Evolutionary conservation across 2,329 filamentous ascomycete species (phyloP).

Genomic region (Myriosclerotinia curreyana): DNA sequence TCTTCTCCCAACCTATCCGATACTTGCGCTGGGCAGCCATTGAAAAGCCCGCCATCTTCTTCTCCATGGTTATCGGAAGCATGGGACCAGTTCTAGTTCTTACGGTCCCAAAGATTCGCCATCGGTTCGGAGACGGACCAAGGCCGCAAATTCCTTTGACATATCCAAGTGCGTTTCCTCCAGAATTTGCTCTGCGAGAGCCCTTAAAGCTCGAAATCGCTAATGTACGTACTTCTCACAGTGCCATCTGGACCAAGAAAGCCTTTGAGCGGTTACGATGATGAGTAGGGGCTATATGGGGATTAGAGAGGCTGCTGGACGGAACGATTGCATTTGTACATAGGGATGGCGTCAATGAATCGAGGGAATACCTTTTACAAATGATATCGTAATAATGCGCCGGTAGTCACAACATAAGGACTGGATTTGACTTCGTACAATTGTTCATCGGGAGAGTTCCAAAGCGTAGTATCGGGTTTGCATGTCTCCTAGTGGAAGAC

Average conservation of each 20-base stretch:
- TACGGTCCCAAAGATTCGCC: conserved; percentile 70
- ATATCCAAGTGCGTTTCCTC: conserved; percentile 76
- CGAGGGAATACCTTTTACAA: conserved; percentile 19
- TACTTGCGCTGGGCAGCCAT: conserved; percentile 87
- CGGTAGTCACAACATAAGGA: neutral
- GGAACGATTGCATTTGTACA: conserved; percentile 16
- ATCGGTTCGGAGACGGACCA: conserved; percentile 69
- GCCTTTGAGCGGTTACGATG: conserved; percentile 58
- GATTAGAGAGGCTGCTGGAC: neutral
- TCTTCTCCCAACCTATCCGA: conserved; percentile 79
- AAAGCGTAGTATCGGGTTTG: neutral
- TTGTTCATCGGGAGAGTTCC: neutral
- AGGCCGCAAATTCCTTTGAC: conserved; percentile 75
- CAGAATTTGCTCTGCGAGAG: neutral
- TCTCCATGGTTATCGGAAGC: conserved; percentile 71
- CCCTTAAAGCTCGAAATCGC: conserved; percentile 17
- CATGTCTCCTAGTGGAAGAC: conserved; percentile 7
- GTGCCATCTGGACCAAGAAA: conserved; percentile 59
- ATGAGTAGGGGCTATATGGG: conserved; percentile 38
- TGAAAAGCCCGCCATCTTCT: conserved; percentile 90
- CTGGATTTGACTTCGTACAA: neutral
- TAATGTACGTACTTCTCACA: conserved; percentile 38
- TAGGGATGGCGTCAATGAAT: conserved; percentile 18
- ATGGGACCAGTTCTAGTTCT: conserved; percentile 69
- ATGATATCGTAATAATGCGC: neutral